Evolutionary conservation across 1,139 yeast genomes (phyloP), one percentile per base, ranked within the genome.

Genomic region (Saccharomyces uvarum): DNA sequence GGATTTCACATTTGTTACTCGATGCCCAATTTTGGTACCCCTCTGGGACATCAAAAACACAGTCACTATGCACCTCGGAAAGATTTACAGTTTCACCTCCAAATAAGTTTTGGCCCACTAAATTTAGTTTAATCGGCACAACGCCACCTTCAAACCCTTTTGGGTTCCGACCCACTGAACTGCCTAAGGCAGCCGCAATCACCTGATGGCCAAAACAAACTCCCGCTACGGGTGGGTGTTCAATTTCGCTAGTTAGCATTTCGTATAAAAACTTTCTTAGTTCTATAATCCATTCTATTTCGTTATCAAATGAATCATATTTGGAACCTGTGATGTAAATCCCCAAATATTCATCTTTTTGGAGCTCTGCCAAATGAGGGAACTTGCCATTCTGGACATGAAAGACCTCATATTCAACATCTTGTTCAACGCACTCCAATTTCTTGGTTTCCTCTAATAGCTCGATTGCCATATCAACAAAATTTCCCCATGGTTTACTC

Each of bases 191-290:
- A 56, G 84, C 76, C 2, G 83, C 85, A 28, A 88, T 69, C 19
- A 88, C 75, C 67, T 90, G 97, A 68, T 89, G 97, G 2, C 97
- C 97, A 68, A 88, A 89, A 68, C 97, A 90, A 46, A 89, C 75
- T 0, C 95, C 91, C 2, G 79, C 76, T 2, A 81, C 60, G 0
- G 86, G 86, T 11, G 44, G 44, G 11, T 38, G 19, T 11, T 38
- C 26, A 19, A 50, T 44, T 8, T 52, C 59, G 54, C 76, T 64
- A 14, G 26, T 55, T 51, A 55, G 51, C 44, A 59, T 38, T 2
- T 51, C 53, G 27, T 63, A 59, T 28, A 81, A 57, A 55, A 79
- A 76, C 9, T 68, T 61, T 54, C 76, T 75, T 42, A 82, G 65
- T 41, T 66, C 63, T 28, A 62, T 56, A 49, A 81, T 75, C 86